Evolutionary conservation across 2,329 filamentous ascomycete genomes (phyloP), one percentile per base, ranked within the genome.

Genomic region (Raffaelea albimanens): DNA sequence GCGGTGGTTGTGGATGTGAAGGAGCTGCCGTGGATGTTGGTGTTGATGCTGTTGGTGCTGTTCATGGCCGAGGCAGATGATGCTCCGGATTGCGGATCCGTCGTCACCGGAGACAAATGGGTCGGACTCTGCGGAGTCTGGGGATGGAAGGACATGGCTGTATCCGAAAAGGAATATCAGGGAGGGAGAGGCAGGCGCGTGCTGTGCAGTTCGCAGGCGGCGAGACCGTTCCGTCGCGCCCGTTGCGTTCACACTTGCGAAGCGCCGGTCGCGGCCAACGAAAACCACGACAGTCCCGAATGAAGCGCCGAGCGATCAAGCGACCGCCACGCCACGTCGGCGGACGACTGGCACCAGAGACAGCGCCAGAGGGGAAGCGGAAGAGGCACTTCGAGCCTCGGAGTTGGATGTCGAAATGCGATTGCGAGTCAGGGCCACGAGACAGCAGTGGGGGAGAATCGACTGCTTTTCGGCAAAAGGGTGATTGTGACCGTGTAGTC

Each of bases 81-180:
- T 19, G 50, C 31, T 42, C 57, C 64, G 65, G 67, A 68, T 56
- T 65, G 66, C 55, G 65, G 67, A 57, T 76, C 75, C 60, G 68
- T 72, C 55, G 70, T 74, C 57, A 68, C 73, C 53, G 75, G 73
- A 55, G 75, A 80, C 60, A 73, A 69, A 61, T 80, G 75, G 61
- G 76, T 80, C 61, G 79, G 79, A 63, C 79, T 83, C 70, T 82
- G 78, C 61, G 80, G 80, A 57, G 79, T 83, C 59, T 78, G 78
- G 57, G 79, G 79, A 63, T 82, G 78, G 71, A 77, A 80, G 67
- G 76, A 79, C 78, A 82, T 82, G 64, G 64, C 75, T 68, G 53
- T 53, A 64, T 62, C 58, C 40, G 22, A 9, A 23, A 21, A 3
- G 40, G 23, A 38, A 48, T 20, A 44, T 25, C n/a, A 38, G 20